phyloP scores from a whole-genome alignment of 148 eudicot genomes.

The Bassia scoparia region DNA sequence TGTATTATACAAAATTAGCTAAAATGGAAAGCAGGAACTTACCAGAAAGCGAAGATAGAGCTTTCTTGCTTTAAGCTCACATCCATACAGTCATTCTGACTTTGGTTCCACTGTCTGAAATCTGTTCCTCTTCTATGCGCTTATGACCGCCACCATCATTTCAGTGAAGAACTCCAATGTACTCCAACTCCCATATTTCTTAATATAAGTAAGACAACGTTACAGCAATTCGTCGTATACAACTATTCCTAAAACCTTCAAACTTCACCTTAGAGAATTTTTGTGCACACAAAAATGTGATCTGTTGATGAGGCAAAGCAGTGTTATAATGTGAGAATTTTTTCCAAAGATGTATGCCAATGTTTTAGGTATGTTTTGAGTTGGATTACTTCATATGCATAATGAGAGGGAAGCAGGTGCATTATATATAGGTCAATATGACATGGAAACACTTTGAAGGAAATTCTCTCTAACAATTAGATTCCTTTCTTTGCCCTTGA shows the following conservation, averaged over 20 bases:
- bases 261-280: not conserved
- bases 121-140: constrained; percentile 62
- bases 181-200: constrained; percentile 57
- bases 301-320: not conserved
- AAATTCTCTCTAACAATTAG: constrained; percentile 29
- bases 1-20: not conserved
- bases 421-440: constrained; percentile 19
- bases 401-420: constrained; percentile 18
- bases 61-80: constrained; percentile 75
- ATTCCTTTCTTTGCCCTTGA: constrained; percentile 33
- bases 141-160: constrained; percentile 44
- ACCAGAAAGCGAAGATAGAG: constrained; percentile 64
- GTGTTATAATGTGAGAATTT: not conserved
- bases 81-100: constrained; percentile 88
- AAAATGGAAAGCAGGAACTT: not conserved
- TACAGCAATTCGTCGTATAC: not conserved
- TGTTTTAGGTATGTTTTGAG: not conserved
- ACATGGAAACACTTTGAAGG: constrained; percentile 5
- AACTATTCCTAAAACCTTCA: not conserved
- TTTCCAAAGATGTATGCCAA: not conserved
- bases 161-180: constrained; percentile 71
- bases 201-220: not conserved
- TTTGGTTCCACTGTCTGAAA: constrained; percentile 74
- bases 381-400: not conserved
- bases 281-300: not conserved